Conservation (phyloP, 768 basidiomycete genomes). For the Dictyophora rubrovolvata region DNA sequence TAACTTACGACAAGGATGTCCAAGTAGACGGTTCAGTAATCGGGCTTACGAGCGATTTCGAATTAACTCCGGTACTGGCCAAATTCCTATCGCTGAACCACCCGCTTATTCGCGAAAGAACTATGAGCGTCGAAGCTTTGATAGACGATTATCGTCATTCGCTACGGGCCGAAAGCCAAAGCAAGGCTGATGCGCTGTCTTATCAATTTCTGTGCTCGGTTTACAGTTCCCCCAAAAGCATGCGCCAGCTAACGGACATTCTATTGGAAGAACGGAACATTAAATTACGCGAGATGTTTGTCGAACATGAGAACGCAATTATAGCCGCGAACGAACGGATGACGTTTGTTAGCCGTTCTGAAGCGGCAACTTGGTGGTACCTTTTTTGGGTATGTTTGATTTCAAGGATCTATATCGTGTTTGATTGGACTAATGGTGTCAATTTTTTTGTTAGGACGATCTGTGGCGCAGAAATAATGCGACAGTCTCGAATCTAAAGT, state of each 20-base stretch:
- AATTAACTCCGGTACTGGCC: constrained; percentile 51
- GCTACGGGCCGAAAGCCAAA: constrained; percentile 35
- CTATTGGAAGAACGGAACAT: constrained; percentile 43
- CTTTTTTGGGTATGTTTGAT: constrained; percentile 53
- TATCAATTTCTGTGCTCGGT: constrained; percentile 55
- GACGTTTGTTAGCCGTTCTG: constrained; percentile 35
- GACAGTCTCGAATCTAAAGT: constrained; percentile 39
- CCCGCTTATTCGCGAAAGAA: constrained; percentile 32
- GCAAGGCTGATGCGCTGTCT: constrained; percentile 45
- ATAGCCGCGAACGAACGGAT: constrained; percentile 44
- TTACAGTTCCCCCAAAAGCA: constrained; percentile 45
- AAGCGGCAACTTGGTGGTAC: constrained; percentile 65
- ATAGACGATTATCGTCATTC: constrained; percentile 43
- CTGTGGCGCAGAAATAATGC: constrained; percentile 62
- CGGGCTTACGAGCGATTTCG: constrained; percentile 57
- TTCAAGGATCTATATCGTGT: no score
- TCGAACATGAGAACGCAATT: constrained; percentile 35
- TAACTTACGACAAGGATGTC: constrained; percentile 47
- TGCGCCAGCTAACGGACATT: constrained; percentile 33
- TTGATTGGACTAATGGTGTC: not conserved
- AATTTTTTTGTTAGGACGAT: constrained; percentile 44
- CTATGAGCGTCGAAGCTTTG: constrained; percentile 35
- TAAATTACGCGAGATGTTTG: constrained; percentile 44
- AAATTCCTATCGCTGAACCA: constrained; percentile 53
- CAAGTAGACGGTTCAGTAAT: constrained; percentile 39